These are phyloP conservation scores for Capsella bursapastoris DNA, from an alignment of 345 rosid genomes.

Conservation along the genomic window DNA sequence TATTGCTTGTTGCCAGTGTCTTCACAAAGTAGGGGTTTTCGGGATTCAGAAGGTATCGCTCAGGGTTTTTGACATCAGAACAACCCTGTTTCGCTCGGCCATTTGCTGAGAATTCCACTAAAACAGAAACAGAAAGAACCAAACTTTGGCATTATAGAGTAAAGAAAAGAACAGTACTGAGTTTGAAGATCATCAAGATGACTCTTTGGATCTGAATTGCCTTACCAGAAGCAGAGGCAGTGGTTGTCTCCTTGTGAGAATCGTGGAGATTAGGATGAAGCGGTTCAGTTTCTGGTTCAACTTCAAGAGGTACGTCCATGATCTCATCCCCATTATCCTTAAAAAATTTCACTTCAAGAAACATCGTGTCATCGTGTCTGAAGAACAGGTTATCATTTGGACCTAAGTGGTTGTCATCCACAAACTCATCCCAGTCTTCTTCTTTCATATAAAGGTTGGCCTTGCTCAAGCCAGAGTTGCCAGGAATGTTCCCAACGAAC, in stretches of 20 bases:
- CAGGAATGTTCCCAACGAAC: conserved; percentile 34
- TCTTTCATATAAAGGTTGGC: conserved; percentile 7
- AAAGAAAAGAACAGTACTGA: not conserved
- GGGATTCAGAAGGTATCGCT: conserved; percentile 31
- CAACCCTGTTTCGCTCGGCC: not conserved
- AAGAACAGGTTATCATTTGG: conserved; percentile 26
- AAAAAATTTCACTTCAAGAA: conserved; percentile 17
- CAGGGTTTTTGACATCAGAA: conserved; percentile 16
- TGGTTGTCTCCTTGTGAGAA: conserved; percentile 7
- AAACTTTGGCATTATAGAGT: not conserved
- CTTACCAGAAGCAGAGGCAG: conserved; percentile 24
- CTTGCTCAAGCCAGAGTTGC: conserved; percentile 35
- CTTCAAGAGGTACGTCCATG: conserved; percentile 9
- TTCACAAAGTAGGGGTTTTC: conserved; percentile 30
- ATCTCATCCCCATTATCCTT: conserved; percentile 7
- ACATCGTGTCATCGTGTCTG: conserved; percentile 28
- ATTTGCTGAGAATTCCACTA: conserved; percentile 15
- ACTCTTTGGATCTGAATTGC: not conserved
- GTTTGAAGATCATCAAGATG: not conserved
- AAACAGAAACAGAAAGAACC: conserved; percentile 3
- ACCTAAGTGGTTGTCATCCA: conserved; percentile 20
- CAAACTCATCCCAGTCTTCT: conserved; percentile 45
- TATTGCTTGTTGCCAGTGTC: not conserved
- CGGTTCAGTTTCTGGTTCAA: conserved; percentile 11
- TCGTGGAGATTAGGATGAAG: not conserved